Evolutionary conservation across 225 moss, liverwort and hornwort species (phyloP).

Genomic region (Physcomitrellopsis africana): DNA sequence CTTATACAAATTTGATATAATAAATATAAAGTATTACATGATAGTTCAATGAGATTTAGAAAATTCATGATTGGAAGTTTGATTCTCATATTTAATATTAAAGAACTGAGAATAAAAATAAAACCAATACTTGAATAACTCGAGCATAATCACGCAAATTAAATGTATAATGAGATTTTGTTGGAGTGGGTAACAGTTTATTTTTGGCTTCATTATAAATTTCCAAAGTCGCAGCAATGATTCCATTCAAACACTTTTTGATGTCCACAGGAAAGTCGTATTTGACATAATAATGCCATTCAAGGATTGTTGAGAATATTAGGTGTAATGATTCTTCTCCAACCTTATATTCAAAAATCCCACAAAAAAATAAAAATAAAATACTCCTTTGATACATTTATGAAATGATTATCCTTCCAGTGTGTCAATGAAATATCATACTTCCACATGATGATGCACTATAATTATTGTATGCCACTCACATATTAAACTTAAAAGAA

Average conservation of each 20-base stretch:
- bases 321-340: constrained; percentile 71
- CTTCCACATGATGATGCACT: too few species aligned
- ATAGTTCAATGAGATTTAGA: too few species aligned
- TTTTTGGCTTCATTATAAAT: constrained; percentile 76
- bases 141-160: constrained; percentile 94
- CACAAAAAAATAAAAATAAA: too few species aligned
- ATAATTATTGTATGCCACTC: too few species aligned
- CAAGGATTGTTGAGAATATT: constrained; percentile 87
- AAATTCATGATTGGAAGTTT: too few species aligned
- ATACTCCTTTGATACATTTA: too few species aligned
- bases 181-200: constrained; percentile 80
- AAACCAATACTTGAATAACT: constrained; percentile 69
- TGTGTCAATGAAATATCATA: too few species aligned
- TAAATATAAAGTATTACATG: too few species aligned
- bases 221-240: constrained; percentile 80
- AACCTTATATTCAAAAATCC: constrained; percentile 33
- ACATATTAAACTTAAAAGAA: too few species aligned
- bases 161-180: constrained; percentile 91
- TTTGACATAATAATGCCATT: constrained; percentile 79
- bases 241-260: constrained; percentile 41
- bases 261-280: constrained; percentile 55
- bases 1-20: fast-evolving
- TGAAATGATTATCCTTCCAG: too few species aligned
- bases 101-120: not conserved
- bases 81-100: too few species aligned